Evolutionary conservation across 1,139 yeast genomes (phyloP).

Genomic region (Yamadazyma mexicana): DNA sequence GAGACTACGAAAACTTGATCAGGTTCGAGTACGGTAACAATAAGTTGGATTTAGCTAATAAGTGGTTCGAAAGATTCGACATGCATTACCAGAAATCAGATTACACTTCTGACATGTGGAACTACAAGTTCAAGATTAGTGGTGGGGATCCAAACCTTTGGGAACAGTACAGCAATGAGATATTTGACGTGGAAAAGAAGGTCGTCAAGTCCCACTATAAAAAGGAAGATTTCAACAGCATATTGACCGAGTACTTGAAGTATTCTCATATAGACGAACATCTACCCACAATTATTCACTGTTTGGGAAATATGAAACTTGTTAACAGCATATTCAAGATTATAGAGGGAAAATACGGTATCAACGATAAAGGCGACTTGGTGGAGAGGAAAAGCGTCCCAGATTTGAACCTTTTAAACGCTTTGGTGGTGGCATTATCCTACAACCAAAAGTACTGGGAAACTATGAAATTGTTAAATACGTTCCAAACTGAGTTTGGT

Average conservation of each 20-base stretch:
- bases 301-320: slow-evolving; percentile 34
- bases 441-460: slow-evolving; percentile 31
- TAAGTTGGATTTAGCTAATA: slow-evolving; percentile 41
- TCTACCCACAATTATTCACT: slow-evolving; percentile 27
- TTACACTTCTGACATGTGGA: slow-evolving; percentile 40
- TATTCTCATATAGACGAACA: slow-evolving; percentile 11
- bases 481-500: slow-evolving; percentile 33
- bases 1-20: slow-evolving; percentile 43
- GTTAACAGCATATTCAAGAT: slow-evolving; percentile 25
- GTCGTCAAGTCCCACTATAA: slow-evolving; percentile 2
- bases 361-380: slow-evolving; percentile 23
- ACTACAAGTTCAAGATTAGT: slow-evolving; percentile 31
- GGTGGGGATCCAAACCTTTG: slow-evolving; percentile 38
- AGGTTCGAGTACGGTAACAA: slow-evolving; percentile 32
- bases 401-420: slow-evolving; percentile 22
- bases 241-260: slow-evolving; percentile 10
- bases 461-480: slow-evolving; percentile 36
- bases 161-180: slow-evolving; percentile 24
- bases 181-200: slow-evolving; percentile 15
- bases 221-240: slow-evolving; percentile 3
- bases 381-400: slow-evolving; percentile 21
- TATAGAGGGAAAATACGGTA: slow-evolving; percentile 35
- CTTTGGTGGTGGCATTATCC: slow-evolving; percentile 33
- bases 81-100: slow-evolving; percentile 18
- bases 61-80: slow-evolving; percentile 40